phyloP scores from a whole-genome alignment of 202 grass and related monocot genomes.

The Carex sylvatica region DNA sequence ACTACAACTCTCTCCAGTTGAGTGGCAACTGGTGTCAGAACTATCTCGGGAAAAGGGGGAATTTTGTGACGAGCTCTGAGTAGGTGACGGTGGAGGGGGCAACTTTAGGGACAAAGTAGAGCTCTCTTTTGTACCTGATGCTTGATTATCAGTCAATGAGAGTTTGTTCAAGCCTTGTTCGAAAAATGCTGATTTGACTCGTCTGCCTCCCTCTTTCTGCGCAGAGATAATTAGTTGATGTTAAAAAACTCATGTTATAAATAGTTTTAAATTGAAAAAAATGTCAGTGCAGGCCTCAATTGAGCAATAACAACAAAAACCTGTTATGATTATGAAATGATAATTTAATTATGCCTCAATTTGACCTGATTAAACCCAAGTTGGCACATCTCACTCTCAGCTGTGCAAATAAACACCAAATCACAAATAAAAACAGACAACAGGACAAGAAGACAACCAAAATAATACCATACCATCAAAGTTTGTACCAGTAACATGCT shows the following conservation, averaged over 20 bases:
- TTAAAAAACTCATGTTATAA: not conserved
- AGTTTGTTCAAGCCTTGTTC: constrained; percentile 83
- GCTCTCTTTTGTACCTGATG: constrained; percentile 45
- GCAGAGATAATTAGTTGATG: constrained; percentile 13
- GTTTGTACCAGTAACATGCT: not conserved
- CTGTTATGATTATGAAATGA: not conserved
- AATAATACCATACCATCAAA: not conserved
- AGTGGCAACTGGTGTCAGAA: constrained; percentile 20
- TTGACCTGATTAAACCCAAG: not conserved
- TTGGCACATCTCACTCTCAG: not conserved
- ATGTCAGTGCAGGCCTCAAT: not conserved
- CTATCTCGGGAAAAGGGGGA: not conserved
- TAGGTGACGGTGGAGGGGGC: constrained; percentile 58
- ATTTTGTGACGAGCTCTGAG: constrained; percentile 31
- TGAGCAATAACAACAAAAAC: not conserved
- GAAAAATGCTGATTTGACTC: constrained; percentile 61
- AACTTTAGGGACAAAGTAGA: constrained; percentile 62
- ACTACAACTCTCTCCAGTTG: constrained; percentile 30
- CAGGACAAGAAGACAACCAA: not conserved
- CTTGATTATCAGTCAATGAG: constrained; percentile 40
- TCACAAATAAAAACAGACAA: not conserved
- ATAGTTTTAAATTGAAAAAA: not conserved
- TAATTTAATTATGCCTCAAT: constrained; percentile 22
- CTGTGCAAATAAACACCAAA: not conserved
- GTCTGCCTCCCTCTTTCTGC: constrained; percentile 57